phyloP scores from a whole-genome alignment of 495 filamentous ascomycete genomes.

The Aspergillus bertholletiae region DNA sequence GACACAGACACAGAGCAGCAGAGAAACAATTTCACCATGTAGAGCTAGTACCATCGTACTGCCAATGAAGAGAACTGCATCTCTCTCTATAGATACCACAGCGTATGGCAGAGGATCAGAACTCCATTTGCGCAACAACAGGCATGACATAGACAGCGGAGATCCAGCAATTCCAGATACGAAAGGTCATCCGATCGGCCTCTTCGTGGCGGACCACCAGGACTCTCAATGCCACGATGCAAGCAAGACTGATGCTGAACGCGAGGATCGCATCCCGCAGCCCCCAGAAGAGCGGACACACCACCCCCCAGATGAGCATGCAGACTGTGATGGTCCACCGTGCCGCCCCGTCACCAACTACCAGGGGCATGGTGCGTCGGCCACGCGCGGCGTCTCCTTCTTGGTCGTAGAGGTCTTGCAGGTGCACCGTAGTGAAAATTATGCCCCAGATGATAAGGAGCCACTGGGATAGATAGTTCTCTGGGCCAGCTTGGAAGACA shows the following conservation, averaged over 20 bases:
- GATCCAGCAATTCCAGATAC: background rate
- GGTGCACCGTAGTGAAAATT: conserved; percentile 48
- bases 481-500: background rate
- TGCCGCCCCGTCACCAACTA: conserved; percentile 40
- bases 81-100: too few species aligned
- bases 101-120: too few species aligned
- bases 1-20: too few species aligned
- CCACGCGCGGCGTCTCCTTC: conserved; percentile 42
- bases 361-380: conserved; percentile 36
- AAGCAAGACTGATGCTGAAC: background rate
- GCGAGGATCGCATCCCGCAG: conserved; percentile 5
- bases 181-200: background rate
- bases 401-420: conserved; percentile 50
- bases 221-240: background rate
- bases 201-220: background rate
- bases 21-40: too few species aligned
- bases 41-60: too few species aligned
- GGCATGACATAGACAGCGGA: too few species aligned
- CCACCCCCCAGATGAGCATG: conserved; percentile 40
- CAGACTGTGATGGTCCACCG: conserved; percentile 34
- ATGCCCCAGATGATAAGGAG: conserved; percentile 37
- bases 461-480: too few species aligned
- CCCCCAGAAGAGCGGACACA: conserved; percentile 37
- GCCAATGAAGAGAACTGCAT: too few species aligned
- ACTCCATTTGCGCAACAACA: too few species aligned